Evolutionary conservation across 495 filamentous ascomycete genomes (phyloP), one percentile per base, ranked within the genome.

Genomic region (Gamarada debralockiae): DNA sequence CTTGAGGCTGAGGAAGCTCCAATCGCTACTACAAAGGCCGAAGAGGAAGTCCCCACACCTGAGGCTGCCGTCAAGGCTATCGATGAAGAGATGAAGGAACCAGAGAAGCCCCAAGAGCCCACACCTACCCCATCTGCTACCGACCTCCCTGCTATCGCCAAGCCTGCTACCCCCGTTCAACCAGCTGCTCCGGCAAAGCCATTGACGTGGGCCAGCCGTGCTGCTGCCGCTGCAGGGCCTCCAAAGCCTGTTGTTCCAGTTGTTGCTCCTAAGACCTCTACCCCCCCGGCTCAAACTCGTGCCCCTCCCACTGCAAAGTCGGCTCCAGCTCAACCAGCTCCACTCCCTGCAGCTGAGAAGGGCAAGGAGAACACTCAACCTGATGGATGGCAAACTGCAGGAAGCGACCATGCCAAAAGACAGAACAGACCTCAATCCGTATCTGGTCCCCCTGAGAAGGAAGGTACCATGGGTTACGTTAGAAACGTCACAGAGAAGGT

Each of bases 401-500:
- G 84, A 34, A 66, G 70, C 42, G 82, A 84, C 47, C 85, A 92
- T 73, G 85, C 84, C 63, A 92, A 92, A 73, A 82, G 83, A 42
- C 88, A 92, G 69, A 79, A 81, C 50, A 80, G 89, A 51, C 78
- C 74, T 6, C 79, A 79, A 60, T 77, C 78, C 6, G 64, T 74
- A 15, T 67, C 74, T 10, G 70, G 67, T 38, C 60, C 69, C 13
- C 67, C 76, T 34, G 84, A 89, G 59, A 84, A 89, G 52, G 80
- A 84, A 48, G 79, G 78, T 44, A 82, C 85, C 37, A 73, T 86
- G 53, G 95, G 82, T 14, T 97, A 96, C 65, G 86, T 97, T 64
- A 95, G 93, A 77, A 95, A 91, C 59, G 92, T 97, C 25, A 89
- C 85, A 33, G 89, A 93, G 1, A 88, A 88, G 71, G 82, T 98